Evolutionary conservation across 805 yeast species (phyloP), one percentile per base, ranked within the genome.

Genomic region (Saturnispora diversa): DNA sequence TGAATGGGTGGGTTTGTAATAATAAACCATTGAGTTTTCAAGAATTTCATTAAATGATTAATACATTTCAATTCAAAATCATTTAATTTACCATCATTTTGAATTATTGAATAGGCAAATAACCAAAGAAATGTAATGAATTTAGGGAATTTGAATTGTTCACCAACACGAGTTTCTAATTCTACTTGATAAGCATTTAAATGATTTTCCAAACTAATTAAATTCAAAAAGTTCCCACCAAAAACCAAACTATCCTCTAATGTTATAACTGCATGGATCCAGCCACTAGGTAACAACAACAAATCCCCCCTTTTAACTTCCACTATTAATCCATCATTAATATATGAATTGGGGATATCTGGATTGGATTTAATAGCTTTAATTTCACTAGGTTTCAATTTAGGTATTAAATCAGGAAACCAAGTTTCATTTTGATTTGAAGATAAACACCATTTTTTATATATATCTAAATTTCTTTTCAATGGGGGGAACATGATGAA

Each of bases 241-340:
- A 87, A 73, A 3, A 87, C 86, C 2, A 86, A 62, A 0, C 94
- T 74, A 54, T 87, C 95, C 12, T 64, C 62, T 0, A 94, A 90
- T 0, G 96, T 86, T 52, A 76, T 76, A 0, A 87, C 97, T 0
- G 92, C 78, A 59, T 87, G 96, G 37, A 87, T 86, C 94, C 95
- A 87, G 0, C 95, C 95, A 31, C 92, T 77, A 3, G 97, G 96
- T 15, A 87, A 79, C 11, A 86, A 66, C 60, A 87, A 69, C 20
- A 86, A 67, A 52, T 87, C 95, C 1, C 94, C 94, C 1, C 74
- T 70, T 11, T 38, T 37, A 12, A 59, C 45, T 37, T 59, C 57
- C 30, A 56, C 47, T 47, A 64, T 43, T 27, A 61, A 40, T 0
- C 66, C 67, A 39, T 59, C 58, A 37, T 59, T 60, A 61, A 68